A percentile compares a stretch with the other conserved stretches of the same genome.
Conservation (phyloP, 805 yeast species). For the Metschnikowia hibisci region DNA sequence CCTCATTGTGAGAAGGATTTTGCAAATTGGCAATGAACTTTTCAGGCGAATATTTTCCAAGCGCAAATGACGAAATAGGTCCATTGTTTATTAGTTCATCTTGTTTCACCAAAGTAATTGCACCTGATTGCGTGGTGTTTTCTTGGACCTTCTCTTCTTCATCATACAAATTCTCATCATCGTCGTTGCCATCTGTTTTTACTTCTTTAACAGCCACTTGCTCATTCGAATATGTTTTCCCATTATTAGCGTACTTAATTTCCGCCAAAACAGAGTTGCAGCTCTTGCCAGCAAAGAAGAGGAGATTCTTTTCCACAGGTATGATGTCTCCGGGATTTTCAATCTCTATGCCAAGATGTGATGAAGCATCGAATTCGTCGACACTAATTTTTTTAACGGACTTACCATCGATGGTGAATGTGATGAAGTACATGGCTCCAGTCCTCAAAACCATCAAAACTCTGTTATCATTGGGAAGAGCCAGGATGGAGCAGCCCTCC, state of each 20-base stretch:
- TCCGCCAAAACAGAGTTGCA: conserved; percentile 55
- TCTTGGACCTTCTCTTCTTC: conserved; percentile 28
- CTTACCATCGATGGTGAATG: conserved; percentile 41
- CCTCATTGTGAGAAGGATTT: conserved; percentile 65
- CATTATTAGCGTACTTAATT: conserved; percentile 25
- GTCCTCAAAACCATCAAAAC: conserved; percentile 28
- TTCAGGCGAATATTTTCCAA: conserved; percentile 58
- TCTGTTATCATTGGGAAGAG: conserved; percentile 35
- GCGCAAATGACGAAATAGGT: conserved; percentile 64
- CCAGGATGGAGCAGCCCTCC: conserved; percentile 45
- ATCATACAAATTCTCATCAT: conserved; percentile 42
- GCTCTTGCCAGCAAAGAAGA: conserved; percentile 60
- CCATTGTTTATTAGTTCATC: conserved; percentile 66
- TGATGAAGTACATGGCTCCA: conserved; percentile 34
- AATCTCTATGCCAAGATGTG: conserved; percentile 31
- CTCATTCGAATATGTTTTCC: background rate
- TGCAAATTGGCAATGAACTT: conserved; percentile 55
- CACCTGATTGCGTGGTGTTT: conserved; percentile 14
- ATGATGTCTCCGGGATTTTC: conserved; percentile 41
- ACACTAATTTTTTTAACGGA: conserved; percentile 33
- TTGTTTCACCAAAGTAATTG: conserved; percentile 37
- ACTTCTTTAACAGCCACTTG: conserved; percentile 5
- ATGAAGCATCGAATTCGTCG: conserved; percentile 26
- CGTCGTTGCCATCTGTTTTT: conserved; percentile 33
- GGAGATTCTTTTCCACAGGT: conserved; percentile 35